Percentiles rank a stretch among this genome's conserved stretches.
Evolutionary conservation across 176 grass and related monocot species (phyloP).

Genomic region (Carex myosuroides): DNA sequence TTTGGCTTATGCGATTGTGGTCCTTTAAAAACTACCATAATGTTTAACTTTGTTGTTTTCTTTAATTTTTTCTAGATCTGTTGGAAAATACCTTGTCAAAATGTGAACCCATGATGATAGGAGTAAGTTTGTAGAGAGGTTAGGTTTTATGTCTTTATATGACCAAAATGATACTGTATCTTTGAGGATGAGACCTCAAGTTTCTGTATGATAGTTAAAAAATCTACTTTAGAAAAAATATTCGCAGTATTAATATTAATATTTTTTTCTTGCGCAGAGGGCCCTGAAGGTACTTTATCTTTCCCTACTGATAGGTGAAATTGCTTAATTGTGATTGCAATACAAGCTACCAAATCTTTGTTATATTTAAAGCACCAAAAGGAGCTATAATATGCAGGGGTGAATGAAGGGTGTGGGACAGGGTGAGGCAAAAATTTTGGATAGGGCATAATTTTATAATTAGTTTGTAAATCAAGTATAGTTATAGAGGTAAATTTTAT

Average conservation of each 20-base stretch:
- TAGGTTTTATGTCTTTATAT: neutral
- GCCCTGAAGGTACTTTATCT: conserved; percentile 73
- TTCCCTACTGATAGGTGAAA: neutral
- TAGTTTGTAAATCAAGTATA: too few relatives aligned
- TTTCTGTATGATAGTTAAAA: neutral
- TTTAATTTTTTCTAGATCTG: conserved; percentile 37
- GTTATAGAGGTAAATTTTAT: too few relatives aligned
- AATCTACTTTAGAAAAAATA: neutral
- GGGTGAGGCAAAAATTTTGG: too few relatives aligned
- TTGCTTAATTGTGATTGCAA: neutral
- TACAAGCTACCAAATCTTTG: neutral
- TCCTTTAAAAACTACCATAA: neutral
- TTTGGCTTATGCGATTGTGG: neutral
- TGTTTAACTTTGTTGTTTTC: neutral
- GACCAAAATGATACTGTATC: neutral
- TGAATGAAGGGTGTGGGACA: too few relatives aligned
- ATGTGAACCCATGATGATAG: neutral
- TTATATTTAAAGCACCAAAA: neutral
- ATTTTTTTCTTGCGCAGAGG: conserved; percentile 43
- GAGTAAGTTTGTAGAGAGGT: neutral
- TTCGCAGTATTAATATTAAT: conserved; percentile 7
- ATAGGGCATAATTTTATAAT: too few relatives aligned
- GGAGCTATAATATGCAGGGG: neutral
- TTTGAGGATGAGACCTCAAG: neutral
- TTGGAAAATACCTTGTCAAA: conserved; percentile 48